phyloP scores from a whole-genome alignment of 192 early-diverging fungal species.

The Powellomyces hirtus region DNA sequence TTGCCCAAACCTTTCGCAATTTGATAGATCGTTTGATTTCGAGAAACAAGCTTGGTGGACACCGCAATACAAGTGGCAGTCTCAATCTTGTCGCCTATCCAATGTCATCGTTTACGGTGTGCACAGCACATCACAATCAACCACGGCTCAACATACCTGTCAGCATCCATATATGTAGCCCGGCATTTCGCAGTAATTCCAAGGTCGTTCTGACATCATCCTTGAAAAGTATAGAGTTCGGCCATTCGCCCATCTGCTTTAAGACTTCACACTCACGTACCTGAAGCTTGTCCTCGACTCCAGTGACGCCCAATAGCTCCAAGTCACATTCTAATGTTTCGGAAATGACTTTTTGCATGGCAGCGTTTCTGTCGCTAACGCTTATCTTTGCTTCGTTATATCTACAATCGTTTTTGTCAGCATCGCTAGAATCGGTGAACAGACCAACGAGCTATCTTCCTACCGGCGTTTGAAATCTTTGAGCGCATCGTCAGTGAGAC shows the following conservation, averaged over 20 bases:
- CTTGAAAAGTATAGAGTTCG: too few species aligned
- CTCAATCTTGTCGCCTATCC: conserved; percentile 96
- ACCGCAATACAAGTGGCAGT: conserved; percentile 95
- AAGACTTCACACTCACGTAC: too few species aligned
- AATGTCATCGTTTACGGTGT: neutral
- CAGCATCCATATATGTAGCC: conserved; percentile 95
- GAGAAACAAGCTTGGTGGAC: conserved; percentile 83
- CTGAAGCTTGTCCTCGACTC: conserved; percentile 95
- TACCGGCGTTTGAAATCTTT: conserved; percentile 25
- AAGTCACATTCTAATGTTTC: conserved; percentile 77
- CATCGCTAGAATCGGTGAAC: neutral
- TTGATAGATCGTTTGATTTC: conserved; percentile 82
- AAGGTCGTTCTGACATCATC: conserved; percentile 88
- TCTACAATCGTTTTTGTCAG: too few species aligned
- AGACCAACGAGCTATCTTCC: neutral
- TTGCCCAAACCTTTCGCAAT: conserved; percentile 72
- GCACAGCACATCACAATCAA: neutral
- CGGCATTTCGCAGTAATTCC: conserved; percentile 86
- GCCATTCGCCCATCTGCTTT: too few species aligned
- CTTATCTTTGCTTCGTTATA: conserved; percentile 65
- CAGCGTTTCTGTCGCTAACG: conserved; percentile 61
- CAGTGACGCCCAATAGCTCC: conserved; percentile 88
- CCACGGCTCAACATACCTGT: conserved; percentile 66
- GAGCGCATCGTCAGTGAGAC: conserved; percentile 64
- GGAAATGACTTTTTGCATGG: conserved; percentile 65